Evolutionary conservation across 2,329 filamentous ascomycete genomes (phyloP), one percentile per base, ranked within the genome.

Genomic region (Stagonosporopsis rhizophila): DNA sequence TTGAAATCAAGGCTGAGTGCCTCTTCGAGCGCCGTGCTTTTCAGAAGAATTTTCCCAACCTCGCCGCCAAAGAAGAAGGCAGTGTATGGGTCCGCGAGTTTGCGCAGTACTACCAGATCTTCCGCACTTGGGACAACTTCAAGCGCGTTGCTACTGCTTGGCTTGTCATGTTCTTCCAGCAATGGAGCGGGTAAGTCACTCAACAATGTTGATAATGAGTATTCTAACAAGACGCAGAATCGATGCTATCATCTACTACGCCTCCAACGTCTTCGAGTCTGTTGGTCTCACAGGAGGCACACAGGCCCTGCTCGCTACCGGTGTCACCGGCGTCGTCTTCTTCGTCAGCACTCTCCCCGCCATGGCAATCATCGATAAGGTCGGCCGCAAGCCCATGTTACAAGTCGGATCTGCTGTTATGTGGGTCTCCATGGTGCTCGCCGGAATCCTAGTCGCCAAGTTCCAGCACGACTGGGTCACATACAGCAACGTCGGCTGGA

Each of bases 251-350:
- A 80, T 82, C 12, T 81, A 83, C 57, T 88, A 88, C 52, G 85
- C 86, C 0, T 84, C 85, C 0, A 72, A 83, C 0, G 77, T 88
- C 0, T 88, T 88, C 62, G 69, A 79, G n/a, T 82, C 85, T 56
- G 84, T 85, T 1, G 85, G 85, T 0, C 73, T 88, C 7, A 77
- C 79, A 4, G 82, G 81, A 0, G 73, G 77, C 1, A 81, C 79
- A 1, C 79, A 84, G 1, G 82, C 82, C 0, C 86, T 88, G 62
- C 77, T 88, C 2, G 86, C 86, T 0, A 87, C 85, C 0, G 85
- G 85, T 0, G 77, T 88, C 8, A 86, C 84, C 0, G 84, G 81
- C 0, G 79, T 88, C 1, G 71, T 86, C 2, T 87, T 87, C 69
- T 77, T 87, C 19, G 75, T 78, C n/a, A 76, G 82, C 44, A 85